Evolutionary conservation across 768 basidiomycete genomes (phyloP), one percentile per base, ranked within the genome.

Genomic region (Tubosaeta brunneosetosa): DNA sequence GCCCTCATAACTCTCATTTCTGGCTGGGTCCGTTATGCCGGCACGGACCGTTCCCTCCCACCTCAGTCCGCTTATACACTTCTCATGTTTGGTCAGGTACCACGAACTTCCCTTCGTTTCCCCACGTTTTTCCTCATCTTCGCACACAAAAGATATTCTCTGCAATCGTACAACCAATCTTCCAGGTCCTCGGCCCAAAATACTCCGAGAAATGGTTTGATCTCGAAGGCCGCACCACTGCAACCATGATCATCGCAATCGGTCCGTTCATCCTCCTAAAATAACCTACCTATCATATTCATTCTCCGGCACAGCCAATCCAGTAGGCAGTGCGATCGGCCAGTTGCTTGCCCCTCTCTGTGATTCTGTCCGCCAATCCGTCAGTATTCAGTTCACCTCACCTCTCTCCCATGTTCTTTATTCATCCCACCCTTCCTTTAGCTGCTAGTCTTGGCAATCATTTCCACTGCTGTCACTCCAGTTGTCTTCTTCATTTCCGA

Each of bases 151-250:
- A 90, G 88, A 58, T 84, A 14, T 75, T 91, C 37, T 75, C 80
- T 7, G 80, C 80, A 1, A 66, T 88, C 43, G 73, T 86, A 3
- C 86, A 89, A 61, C 83, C 89, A 3, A 72, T 84, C 13, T 91
- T 82, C 66, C 88, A 89, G 68, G 79, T 92, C 25, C 70, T 91
- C 9, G 86, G 86, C 6, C 88, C 91, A 2, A 84, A 80, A 48
- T 93, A 86, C 67, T 91, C 90, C 0, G 87, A 93, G 64, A 80
- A 71, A 31, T 93, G 91, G 91, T 93, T 93, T 61, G 82, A 86
- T 55, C 69, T 91, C 44, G 73, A 79, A 53, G 82, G 85, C 13
- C 77, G 91, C 38, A 91, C 86, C 3, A 91, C 90, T 0, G 88
- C 88, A 12, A 93, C 81, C n/a, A 81, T 81, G 79, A 43, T 77